These are phyloP conservation scores for Colletotrichum higginsianum DNA, from an alignment of 2,329 filamentous ascomycete species.

Conservation along the genomic window DNA sequence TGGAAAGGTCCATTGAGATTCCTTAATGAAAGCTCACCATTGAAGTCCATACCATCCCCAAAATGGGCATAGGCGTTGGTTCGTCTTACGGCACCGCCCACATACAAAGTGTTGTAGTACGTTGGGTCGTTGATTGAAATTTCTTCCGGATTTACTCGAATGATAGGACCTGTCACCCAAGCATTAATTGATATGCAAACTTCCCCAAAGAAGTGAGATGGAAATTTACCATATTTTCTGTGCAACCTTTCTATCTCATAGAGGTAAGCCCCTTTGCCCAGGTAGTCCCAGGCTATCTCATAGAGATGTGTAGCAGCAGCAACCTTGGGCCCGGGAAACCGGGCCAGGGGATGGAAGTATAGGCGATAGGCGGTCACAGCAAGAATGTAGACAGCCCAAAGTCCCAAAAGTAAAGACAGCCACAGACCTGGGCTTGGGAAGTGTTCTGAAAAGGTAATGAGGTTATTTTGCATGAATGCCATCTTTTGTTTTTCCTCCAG, in stretches of 20 bases:
- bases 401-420: background rate
- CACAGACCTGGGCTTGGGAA: background rate
- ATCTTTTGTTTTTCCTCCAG: background rate
- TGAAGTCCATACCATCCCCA: slow-evolving; percentile 5
- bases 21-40: background rate
- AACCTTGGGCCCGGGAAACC: slow-evolving; percentile 45
- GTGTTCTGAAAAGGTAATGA: background rate
- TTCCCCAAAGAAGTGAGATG: background rate
- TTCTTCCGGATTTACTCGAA: slow-evolving; percentile 55
- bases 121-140: slow-evolving; percentile 48
- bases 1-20: background rate
- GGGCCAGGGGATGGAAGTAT: slow-evolving; percentile 43
- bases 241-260: slow-evolving; percentile 36
- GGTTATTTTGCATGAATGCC: background rate
- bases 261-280: slow-evolving; percentile 4
- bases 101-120: slow-evolving; percentile 44
- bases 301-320: slow-evolving; percentile 41
- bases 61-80: background rate
- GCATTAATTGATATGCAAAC: background rate
- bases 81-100: background rate
- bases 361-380: slow-evolving; percentile 42
- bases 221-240: slow-evolving; percentile 27
- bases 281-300: slow-evolving; percentile 32
- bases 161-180: slow-evolving; percentile 48
- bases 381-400: background rate